phyloP scores from a whole-genome alignment of 495 filamentous ascomycete genomes.

The Annulohypoxylon moriforme region DNA sequence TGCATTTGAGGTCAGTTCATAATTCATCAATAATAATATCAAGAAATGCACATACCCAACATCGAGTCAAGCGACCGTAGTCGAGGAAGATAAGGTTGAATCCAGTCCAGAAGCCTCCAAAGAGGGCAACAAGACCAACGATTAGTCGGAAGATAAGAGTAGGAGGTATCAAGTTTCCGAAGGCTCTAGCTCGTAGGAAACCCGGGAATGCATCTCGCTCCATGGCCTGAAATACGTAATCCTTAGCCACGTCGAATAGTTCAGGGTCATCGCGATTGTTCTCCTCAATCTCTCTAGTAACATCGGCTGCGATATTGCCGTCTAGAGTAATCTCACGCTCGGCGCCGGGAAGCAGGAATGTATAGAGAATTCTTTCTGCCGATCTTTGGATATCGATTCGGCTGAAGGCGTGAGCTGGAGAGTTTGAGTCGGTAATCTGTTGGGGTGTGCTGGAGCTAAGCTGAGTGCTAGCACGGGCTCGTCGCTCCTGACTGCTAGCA shows the following conservation, averaged over 20 bases:
- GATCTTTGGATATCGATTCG: constrained; percentile 89
- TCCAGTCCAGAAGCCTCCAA: constrained; percentile 91
- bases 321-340: constrained; percentile 96
- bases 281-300: constrained; percentile 86
- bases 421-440: constrained; percentile 73
- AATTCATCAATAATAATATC: not conserved
- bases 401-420: constrained; percentile 84
- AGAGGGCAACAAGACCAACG: constrained; percentile 86
- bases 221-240: constrained; percentile 99
- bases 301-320: constrained; percentile 81
- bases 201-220: constrained; percentile 97
- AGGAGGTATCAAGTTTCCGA: constrained; percentile 92
- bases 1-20: constrained; percentile 49
- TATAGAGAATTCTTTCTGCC: constrained; percentile 97
- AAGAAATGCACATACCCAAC: constrained; percentile 73
- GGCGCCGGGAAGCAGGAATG: constrained; percentile 88
- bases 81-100: constrained; percentile 93
- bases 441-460: constrained; percentile 60
- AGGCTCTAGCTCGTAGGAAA: constrained; percentile 91
- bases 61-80: constrained; percentile 74
- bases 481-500: constrained; percentile 72
- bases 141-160: constrained; percentile 85
- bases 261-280: constrained; percentile 93
- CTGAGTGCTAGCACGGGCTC: constrained; percentile 73
- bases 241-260: constrained; percentile 95